phyloP scores from a whole-genome alignment of 2,329 filamentous ascomycete genomes.

The Hirsutella minnesotensis region DNA sequence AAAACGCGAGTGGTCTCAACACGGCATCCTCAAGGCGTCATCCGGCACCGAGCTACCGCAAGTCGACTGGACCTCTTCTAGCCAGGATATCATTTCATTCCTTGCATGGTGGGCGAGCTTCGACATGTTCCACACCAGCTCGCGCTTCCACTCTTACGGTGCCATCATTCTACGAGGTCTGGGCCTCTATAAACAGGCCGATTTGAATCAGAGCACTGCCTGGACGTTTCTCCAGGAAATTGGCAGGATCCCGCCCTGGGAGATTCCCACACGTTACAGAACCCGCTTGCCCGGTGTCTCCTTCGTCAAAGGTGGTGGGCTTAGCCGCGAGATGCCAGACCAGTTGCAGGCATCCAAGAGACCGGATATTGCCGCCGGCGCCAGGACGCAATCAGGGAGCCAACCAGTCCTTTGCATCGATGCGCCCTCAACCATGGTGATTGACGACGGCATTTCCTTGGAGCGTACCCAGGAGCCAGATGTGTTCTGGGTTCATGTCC shows the following conservation, averaged over 20 bases:
- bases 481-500: slow-evolving; percentile 65
- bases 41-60: slow-evolving; percentile 10
- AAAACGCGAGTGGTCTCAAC: slow-evolving; percentile 33
- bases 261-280: slow-evolving; percentile 53
- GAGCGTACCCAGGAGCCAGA: slow-evolving; percentile 39
- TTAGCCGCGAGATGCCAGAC: slow-evolving; percentile 22
- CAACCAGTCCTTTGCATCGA: slow-evolving; percentile 64
- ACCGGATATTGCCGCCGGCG: slow-evolving; percentile 31
- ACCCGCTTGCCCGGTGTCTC: slow-evolving; percentile 38
- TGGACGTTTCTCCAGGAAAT: slow-evolving; percentile 67
- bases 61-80: slow-evolving; percentile 16
- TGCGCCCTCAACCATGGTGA: slow-evolving; percentile 49
- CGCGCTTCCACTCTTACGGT: slow-evolving; percentile 48
- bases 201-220: slow-evolving; percentile 28
- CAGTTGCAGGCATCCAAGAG: slow-evolving; percentile 21
- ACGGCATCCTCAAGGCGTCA: slow-evolving; percentile 30
- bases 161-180: slow-evolving; percentile 51
- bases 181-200: slow-evolving; percentile 42
- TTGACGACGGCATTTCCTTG: slow-evolving; percentile 70
- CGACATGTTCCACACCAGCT: slow-evolving; percentile 37
- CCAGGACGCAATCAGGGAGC: slow-evolving; percentile 38
- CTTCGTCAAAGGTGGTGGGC: slow-evolving; percentile 29
- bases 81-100: slow-evolving; percentile 48
- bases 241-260: slow-evolving; percentile 58
- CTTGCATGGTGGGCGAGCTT: slow-evolving; percentile 56